phyloP scores from a whole-genome alignment of 495 filamentous ascomycete species.

The Filosporella fistucella region DNA sequence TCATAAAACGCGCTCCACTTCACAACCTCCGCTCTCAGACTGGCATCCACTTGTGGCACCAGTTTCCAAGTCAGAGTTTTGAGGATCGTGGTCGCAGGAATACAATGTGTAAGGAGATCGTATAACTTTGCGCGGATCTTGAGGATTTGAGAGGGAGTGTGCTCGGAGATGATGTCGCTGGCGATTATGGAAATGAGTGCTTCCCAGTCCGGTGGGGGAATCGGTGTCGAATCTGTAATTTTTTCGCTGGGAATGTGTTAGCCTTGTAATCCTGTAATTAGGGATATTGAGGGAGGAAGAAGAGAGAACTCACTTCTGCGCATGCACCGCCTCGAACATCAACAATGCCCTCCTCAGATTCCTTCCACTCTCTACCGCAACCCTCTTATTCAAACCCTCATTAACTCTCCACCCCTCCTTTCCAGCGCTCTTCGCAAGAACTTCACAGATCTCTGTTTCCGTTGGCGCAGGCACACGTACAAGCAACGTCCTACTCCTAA shows the following conservation, averaged over 20 bases:
- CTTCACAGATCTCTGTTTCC: conserved; percentile 74
- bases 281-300: neutral
- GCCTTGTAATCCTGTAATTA: neutral
- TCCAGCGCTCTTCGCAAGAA: conserved; percentile 67
- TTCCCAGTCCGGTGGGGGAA: conserved; percentile 96
- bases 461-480: conserved; percentile 90
- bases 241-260: conserved; percentile 61
- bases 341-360: conserved; percentile 86
- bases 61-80: conserved; percentile 94
- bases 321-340: conserved; percentile 95
- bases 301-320: conserved; percentile 70
- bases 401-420: conserved; percentile 72
- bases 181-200: conserved; percentile 81
- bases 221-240: conserved; percentile 78
- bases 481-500: conserved; percentile 81
- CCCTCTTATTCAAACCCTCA: conserved; percentile 68
- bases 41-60: conserved; percentile 79
- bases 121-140: conserved; percentile 89
- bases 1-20: conserved; percentile 97
- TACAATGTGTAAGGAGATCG: conserved; percentile 93
- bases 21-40: conserved; percentile 84
- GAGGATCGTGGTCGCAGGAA: conserved; percentile 86
- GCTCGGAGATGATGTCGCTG: conserved; percentile 86
- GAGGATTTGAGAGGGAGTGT: conserved; percentile 79
- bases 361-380: conserved; percentile 87